These are phyloP conservation scores for Solanum etuberosum DNA, from an alignment of 257 asterid species.

Conservation along the genomic window DNA sequence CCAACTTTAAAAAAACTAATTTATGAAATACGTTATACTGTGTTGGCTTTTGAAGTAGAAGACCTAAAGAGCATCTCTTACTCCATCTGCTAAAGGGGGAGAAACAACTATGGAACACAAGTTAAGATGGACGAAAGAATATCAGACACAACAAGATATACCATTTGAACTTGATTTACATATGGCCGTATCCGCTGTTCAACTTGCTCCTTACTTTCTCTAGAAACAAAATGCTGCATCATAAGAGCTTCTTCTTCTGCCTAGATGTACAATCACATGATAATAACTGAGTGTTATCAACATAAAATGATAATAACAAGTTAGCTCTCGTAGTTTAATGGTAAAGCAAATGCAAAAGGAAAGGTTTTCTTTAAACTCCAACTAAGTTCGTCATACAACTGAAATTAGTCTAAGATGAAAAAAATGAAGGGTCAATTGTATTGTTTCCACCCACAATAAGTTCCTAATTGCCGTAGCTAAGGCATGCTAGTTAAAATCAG, in stretches of 20 bases:
- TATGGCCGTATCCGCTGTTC: slow-evolving; percentile 65
- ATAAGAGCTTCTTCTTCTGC: slow-evolving; percentile 90
- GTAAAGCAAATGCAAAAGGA: not conserved
- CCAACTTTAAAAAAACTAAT: not conserved
- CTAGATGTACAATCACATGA: slow-evolving; percentile 27
- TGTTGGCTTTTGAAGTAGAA: not conserved
- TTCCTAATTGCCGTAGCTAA: not conserved
- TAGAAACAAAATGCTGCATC: slow-evolving; percentile 64
- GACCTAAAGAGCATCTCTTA: not conserved
- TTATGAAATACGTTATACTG: not conserved
- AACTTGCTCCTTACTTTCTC: slow-evolving; percentile 45
- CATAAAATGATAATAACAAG: not conserved
- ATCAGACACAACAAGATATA: slow-evolving; percentile 7
- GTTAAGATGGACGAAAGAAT: not conserved
- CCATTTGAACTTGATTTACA: slow-evolving; percentile 62
- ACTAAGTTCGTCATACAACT: not conserved
- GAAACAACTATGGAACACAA: not conserved
- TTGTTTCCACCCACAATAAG: not conserved
- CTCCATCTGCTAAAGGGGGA: not conserved
- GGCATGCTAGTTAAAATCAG: not conserved
- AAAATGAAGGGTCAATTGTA: not conserved
- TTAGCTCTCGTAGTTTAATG: not conserved
- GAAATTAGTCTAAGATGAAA: not conserved
- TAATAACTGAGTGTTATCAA: not conserved
- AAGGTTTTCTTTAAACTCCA: not conserved